These are phyloP conservation scores for Coemansia sp. DNA, from an alignment of 192 early-diverging fungal genomes.

Conservation along the genomic window DNA sequence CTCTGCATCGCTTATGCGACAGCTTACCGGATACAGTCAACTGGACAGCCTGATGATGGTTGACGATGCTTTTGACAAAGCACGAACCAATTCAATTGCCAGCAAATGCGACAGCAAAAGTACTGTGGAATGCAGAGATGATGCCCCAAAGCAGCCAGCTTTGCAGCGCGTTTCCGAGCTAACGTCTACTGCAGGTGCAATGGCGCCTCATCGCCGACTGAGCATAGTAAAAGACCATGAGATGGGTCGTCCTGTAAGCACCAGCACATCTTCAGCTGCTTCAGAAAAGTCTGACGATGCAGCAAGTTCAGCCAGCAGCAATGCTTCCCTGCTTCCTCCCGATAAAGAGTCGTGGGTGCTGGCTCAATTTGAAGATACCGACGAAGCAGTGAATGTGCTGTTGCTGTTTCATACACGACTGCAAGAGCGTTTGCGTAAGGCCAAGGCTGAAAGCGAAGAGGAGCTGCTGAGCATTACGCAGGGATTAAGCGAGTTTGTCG, in stretches of 20 bases:
- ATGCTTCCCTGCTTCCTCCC: background rate
- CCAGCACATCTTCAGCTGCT: background rate
- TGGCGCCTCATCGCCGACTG: slow-evolving; percentile 28
- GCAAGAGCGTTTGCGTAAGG: slow-evolving; percentile 18
- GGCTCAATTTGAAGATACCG: background rate
- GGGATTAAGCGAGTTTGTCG: slow-evolving; percentile 39
- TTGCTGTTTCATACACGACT: slow-evolving; percentile 24
- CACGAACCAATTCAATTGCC: too few relatives aligned
- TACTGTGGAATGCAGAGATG: too few relatives aligned
- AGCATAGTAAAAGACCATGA: slow-evolving; percentile 33
- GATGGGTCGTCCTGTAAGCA: slow-evolving; percentile 9
- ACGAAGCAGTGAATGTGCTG: slow-evolving; percentile 21
- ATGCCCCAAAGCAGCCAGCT: background rate
- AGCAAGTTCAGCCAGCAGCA: slow-evolving; percentile 1
- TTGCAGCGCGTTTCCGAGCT: background rate
- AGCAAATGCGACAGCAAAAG: too few relatives aligned
- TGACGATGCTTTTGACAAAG: too few relatives aligned
- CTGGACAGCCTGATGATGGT: background rate
- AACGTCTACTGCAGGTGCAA: background rate
- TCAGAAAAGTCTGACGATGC: background rate
- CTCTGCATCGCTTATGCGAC: slow-evolving; percentile 16
- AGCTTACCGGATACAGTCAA: slow-evolving; percentile 14
- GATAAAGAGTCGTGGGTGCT: background rate
- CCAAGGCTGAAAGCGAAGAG: slow-evolving; percentile 37
- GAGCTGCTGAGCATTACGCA: slow-evolving; percentile 44